phyloP scores from a whole-genome alignment of 768 basidiomycete genomes.

The Coprinellus aureogranulatus region DNA sequence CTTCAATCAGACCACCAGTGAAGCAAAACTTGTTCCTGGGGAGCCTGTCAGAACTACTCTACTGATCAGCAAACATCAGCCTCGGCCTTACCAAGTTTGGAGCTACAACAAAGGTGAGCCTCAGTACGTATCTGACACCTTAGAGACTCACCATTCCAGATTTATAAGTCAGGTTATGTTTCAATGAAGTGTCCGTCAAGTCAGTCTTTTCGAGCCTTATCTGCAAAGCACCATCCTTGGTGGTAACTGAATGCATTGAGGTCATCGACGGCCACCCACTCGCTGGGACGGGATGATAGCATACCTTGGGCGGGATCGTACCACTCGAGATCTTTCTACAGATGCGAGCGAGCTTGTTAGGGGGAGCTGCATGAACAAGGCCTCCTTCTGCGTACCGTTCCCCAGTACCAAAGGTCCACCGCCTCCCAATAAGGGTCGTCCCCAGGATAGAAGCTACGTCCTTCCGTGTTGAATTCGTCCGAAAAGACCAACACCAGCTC shows the following conservation, averaged over 20 bases:
- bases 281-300: background rate
- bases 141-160: constrained; percentile 31
- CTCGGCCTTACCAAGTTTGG: constrained; percentile 26
- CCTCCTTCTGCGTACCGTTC: constrained; percentile 31
- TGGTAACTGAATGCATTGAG: constrained; percentile 45
- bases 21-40: constrained; percentile 58
- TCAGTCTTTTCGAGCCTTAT: constrained; percentile 53
- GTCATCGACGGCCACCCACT: background rate
- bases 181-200: constrained; percentile 31
- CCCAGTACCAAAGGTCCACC: constrained; percentile 58
- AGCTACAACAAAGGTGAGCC: constrained; percentile 15
- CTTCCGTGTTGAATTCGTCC: constrained; percentile 71
- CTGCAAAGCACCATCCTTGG: constrained; percentile 61
- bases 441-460: constrained; percentile 58
- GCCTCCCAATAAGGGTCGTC: constrained; percentile 56
- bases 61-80: background rate
- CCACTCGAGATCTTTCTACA: constrained; percentile 66
- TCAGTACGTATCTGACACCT: constrained; percentile 15
- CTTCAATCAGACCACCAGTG: constrained; percentile 62
- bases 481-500: constrained; percentile 55
- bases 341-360: background rate
- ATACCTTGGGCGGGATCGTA: constrained; percentile 48
- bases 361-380: background rate
- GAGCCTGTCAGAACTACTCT: background rate
- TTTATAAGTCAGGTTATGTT: constrained; percentile 65